Percentiles rank a stretch among this genome's conserved stretches.
phyloP scores from a whole-genome alignment of 2,329 filamentous ascomycete species.

The Colletotrichum acutatum region DNA sequence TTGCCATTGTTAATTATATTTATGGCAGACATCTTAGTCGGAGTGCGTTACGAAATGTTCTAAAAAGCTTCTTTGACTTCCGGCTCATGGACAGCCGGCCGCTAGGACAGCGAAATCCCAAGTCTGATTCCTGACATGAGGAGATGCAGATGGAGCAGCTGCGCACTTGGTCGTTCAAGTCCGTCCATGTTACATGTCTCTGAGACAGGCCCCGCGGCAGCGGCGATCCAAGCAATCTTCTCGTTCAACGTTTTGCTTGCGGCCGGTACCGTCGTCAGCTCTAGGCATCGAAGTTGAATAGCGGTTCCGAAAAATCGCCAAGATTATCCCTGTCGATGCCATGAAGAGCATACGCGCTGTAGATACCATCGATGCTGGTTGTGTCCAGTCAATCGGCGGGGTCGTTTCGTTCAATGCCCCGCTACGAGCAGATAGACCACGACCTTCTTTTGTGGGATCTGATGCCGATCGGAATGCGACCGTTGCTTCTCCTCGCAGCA shows the following conservation, averaged over 20 bases:
- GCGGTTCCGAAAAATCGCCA: not conserved
- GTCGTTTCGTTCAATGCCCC: not conserved
- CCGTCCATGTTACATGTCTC: slow-evolving; percentile 34
- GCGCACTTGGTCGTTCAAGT: slow-evolving; percentile 23
- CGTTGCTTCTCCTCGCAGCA: not conserved
- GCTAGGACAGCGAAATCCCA: slow-evolving; percentile 31
- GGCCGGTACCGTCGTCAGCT: not conserved
- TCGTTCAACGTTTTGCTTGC: not conserved
- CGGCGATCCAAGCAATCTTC: slow-evolving; percentile 29
- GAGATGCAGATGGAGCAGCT: slow-evolving; percentile 6
- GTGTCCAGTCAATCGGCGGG: not conserved
- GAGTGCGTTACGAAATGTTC: slow-evolving; percentile 14
- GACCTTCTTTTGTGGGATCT: not conserved
- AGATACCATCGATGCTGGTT: not conserved
- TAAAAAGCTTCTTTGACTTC: slow-evolving; percentile 34
- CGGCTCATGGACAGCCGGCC: slow-evolving; percentile 32
- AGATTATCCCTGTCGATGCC: not conserved
- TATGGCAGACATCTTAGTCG: not conserved
- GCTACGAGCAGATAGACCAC: no score
- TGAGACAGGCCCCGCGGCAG: slow-evolving; percentile 30
- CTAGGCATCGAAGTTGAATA: not conserved
- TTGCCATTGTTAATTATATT: slow-evolving; percentile 14
- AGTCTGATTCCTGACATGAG: slow-evolving; percentile 11
- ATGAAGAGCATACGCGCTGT: not conserved
- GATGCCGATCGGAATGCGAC: not conserved